phyloP scores from a whole-genome alignment of 352 stramenopile species.

The Globisporangium cystogenes region DNA sequence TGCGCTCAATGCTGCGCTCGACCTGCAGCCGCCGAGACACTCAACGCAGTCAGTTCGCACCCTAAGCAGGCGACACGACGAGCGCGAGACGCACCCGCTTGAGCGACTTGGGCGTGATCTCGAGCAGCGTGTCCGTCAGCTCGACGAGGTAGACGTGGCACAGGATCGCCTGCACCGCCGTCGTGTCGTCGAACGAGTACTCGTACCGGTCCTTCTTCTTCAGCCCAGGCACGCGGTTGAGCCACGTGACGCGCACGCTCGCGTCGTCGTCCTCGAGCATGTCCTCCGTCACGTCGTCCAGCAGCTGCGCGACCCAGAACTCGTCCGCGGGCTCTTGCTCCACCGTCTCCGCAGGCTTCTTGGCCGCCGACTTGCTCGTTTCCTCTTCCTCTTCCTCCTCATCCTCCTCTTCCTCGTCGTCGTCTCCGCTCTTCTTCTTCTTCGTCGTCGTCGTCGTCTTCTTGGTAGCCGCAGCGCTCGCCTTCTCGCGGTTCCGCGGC shows the following conservation, averaged over 20 bases:
- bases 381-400: conserved; percentile 5
- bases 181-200: conserved; percentile 51
- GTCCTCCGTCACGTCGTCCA: conserved; percentile 69
- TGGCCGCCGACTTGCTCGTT: background rate
- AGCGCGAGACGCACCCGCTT: conserved; percentile 24
- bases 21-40: conserved; percentile 2
- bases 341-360: background rate
- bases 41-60: background rate
- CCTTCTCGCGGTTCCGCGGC: background rate
- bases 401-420: conserved; percentile 3
- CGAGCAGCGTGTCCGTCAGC: conserved; percentile 23
- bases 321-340: conserved; percentile 13
- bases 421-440: background rate
- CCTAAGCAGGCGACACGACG: too few relatives aligned
- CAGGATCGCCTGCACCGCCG: conserved; percentile 62
- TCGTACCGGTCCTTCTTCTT: conserved; percentile 27
- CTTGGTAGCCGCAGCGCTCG: background rate
- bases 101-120: conserved; percentile 65
- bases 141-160: conserved; percentile 66
- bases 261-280: conserved; percentile 52
- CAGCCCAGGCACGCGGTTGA: conserved; percentile 27
- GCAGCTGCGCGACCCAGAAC: conserved; percentile 71
- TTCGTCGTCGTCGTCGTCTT: conserved; percentile 9
- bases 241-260: conserved; percentile 53
- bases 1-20: conserved; percentile 33